These are phyloP conservation scores for Debaryomyces tyrocola DNA, from an alignment of 805 yeast species.

Conservation along the genomic window DNA sequence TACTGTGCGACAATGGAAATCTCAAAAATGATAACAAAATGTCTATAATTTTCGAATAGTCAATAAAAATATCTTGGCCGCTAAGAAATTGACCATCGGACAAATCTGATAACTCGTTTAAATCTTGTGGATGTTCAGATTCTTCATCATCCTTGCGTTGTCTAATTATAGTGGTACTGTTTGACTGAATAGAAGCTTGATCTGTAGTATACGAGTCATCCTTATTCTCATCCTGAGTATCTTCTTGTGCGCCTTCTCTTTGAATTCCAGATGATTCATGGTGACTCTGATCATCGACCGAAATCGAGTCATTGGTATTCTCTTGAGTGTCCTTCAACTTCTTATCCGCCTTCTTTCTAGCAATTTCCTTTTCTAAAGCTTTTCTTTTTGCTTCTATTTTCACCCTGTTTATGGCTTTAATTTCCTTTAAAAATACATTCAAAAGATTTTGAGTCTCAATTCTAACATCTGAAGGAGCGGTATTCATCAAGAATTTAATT, in stretches of 20 bases:
- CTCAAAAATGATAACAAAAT: slow-evolving; percentile 81
- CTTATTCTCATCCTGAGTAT: slow-evolving; percentile 7
- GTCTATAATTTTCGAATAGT: slow-evolving; percentile 76
- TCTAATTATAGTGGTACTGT: slow-evolving; percentile 13
- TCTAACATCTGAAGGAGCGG: slow-evolving; percentile 82
- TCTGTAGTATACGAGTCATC: slow-evolving; percentile 10
- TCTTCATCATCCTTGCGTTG: slow-evolving; percentile 13
- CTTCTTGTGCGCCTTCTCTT: slow-evolving; percentile 7
- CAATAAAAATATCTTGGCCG: slow-evolving; percentile 76
- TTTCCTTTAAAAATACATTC: slow-evolving; percentile 75
- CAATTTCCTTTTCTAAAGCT: slow-evolving; percentile 14
- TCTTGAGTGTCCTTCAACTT: slow-evolving; percentile 1
- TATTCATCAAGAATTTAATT: slow-evolving; percentile 70
- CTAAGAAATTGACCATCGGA: slow-evolving; percentile 28
- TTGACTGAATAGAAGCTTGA: slow-evolving; percentile 24
- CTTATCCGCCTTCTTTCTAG: slow-evolving; percentile 21
- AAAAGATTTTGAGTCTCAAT: slow-evolving; percentile 79
- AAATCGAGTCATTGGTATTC: not conserved
- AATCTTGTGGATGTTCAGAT: slow-evolving; percentile 41
- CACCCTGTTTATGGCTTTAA: slow-evolving; percentile 71
- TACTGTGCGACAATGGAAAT: slow-evolving; percentile 51
- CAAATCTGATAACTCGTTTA: slow-evolving; percentile 44
- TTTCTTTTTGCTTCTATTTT: slow-evolving; percentile 48
- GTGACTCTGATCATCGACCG: not conserved
- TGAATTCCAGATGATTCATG: not conserved